These are phyloP conservation scores for Populus simonii DNA, from an alignment of 345 rosid genomes.

Conservation along the genomic window DNA sequence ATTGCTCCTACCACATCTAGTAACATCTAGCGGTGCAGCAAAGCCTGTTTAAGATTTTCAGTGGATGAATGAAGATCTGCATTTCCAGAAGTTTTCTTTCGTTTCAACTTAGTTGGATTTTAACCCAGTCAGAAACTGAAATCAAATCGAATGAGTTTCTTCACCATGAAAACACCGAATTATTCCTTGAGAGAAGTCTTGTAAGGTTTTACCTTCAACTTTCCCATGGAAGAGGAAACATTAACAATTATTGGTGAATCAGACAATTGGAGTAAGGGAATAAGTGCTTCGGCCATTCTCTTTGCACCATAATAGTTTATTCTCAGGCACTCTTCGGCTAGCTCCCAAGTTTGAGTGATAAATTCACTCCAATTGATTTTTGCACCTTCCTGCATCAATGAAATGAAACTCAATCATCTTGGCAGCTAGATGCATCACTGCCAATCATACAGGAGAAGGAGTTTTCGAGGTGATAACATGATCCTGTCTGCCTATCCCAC, in stretches of 20 bases:
- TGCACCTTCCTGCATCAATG: conserved; percentile 2
- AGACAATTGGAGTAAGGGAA: conserved; percentile 24
- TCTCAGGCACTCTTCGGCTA: conserved; percentile 12
- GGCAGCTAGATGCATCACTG: neutral
- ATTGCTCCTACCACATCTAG: no score
- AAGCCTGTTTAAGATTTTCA: no score
- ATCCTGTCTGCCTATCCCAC: no score
- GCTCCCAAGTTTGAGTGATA: neutral
- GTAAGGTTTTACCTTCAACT: conserved; percentile 2
- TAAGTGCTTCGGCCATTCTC: conserved; percentile 11
- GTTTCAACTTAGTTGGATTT: no score
- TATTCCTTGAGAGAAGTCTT: no score
- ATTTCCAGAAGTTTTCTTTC: no score
- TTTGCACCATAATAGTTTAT: conserved; percentile 25
- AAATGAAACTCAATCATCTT: neutral
- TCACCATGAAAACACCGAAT: no score
- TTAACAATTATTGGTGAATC: conserved; percentile 33
- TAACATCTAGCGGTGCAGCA: no score
- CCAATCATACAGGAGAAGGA: neutral
- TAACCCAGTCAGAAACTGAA: no score
- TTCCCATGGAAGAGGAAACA: conserved; percentile 27
- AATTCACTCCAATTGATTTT: neutral
- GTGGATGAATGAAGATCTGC: no score
- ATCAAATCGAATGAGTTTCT: no score
- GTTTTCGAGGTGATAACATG: neutral